Evolutionary conservation across 139 green algal species (phyloP).

Genomic region (Desmodesmus armatus): DNA sequence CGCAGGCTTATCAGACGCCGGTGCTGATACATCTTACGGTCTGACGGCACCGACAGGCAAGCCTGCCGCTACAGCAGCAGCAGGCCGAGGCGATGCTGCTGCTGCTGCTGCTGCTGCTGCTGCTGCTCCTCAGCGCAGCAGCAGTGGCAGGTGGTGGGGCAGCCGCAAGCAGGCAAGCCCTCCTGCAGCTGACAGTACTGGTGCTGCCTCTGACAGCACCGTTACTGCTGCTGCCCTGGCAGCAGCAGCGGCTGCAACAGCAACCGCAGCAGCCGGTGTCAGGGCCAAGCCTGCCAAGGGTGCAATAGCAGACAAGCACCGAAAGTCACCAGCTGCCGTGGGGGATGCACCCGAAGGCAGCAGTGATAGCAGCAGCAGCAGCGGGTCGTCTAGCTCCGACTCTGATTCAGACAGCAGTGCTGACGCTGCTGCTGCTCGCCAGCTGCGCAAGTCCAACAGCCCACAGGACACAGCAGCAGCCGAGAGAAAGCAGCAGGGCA

Average conservation of each 20-base stretch:
- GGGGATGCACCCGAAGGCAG: background rate
- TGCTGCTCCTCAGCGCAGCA: background rate
- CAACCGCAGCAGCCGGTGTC: background rate
- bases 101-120: slow-evolving; percentile 1
- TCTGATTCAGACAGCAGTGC: background rate
- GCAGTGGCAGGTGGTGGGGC: background rate
- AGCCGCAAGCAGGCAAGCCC: background rate
- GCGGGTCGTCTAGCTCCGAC: no score
- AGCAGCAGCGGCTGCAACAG: background rate
- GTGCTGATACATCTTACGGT: background rate
- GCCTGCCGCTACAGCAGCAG: background rate
- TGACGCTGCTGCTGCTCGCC: background rate
- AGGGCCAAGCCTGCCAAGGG: no score
- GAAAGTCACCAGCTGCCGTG: background rate
- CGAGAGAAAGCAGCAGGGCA: no score
- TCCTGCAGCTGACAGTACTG: background rate
- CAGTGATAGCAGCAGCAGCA: background rate
- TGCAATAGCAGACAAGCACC: no score
- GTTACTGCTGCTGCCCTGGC: background rate
- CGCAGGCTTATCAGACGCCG: background rate
- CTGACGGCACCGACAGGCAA: background rate
- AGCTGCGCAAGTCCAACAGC: no score
- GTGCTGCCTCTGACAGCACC: background rate
- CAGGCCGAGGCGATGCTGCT: background rate
- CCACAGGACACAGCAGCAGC: background rate